Evolutionary conservation across 1,284 basidiomycete genomes (phyloP).

Genomic region (Stereum hirsutum): DNA sequence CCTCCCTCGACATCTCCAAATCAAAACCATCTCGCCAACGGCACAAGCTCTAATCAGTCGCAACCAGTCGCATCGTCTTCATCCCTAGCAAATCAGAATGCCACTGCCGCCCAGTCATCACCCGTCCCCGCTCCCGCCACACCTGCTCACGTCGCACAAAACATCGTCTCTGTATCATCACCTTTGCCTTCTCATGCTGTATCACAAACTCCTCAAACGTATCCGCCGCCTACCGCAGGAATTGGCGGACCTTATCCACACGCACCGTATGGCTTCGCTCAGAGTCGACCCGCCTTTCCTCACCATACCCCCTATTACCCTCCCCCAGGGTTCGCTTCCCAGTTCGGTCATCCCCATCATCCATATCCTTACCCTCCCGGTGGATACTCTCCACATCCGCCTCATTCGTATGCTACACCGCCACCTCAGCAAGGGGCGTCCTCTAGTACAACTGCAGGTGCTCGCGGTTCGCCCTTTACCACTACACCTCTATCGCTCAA

Average conservation of each 20-base stretch:
- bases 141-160: too few relatives aligned
- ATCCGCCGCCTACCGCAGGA: conserved; percentile 6
- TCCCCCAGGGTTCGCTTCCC: conserved; percentile 14
- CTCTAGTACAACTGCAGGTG: conserved; percentile 22
- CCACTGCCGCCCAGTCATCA: too few relatives aligned
- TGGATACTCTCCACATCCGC: conserved; percentile 13
- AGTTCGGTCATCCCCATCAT: conserved; percentile 8
- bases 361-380: conserved; percentile 7
- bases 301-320: conserved; percentile 51
- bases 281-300: conserved; percentile 41
- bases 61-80: too few relatives aligned
- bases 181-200: conserved; percentile 5
- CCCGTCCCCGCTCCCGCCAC: too few relatives aligned
- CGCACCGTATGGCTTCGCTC: conserved; percentile 14
- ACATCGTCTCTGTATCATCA: too few relatives aligned
- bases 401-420: conserved; percentile 30
- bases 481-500: not conserved
- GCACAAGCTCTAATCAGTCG: too few relatives aligned
- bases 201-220: conserved; percentile 4
- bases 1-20: too few relatives aligned
- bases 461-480: conserved; percentile 13
- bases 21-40: too few relatives aligned
- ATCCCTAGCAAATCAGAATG: too few relatives aligned
- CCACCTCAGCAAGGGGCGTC: too few relatives aligned
- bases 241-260: conserved; percentile 19